These are phyloP conservation scores for Xylaria multiplex DNA, from an alignment of 2,329 filamentous ascomycete species.

Conservation along the genomic window DNA sequence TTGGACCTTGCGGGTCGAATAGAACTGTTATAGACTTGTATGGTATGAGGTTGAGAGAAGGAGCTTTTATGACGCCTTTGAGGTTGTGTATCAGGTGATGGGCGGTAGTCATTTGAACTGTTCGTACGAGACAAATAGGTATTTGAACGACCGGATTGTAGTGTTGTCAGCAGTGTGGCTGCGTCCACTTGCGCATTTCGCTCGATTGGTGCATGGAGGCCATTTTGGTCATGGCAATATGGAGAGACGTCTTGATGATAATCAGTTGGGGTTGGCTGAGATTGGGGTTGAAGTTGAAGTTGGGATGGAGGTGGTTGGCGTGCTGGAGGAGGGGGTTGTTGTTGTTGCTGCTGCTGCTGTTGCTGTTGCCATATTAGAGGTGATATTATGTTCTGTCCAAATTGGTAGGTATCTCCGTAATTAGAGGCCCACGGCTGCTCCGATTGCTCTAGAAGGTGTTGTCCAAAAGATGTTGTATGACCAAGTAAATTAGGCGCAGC, in stretches of 20 bases:
- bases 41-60: slow-evolving; percentile 34
- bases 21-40: slow-evolving; percentile 36
- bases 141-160: slow-evolving; percentile 45
- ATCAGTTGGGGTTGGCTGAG: slow-evolving; percentile 1
- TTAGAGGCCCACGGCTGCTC: slow-evolving; percentile 41
- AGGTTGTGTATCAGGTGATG: slow-evolving; percentile 36
- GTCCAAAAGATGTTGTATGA: slow-evolving; percentile 70
- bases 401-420: slow-evolving; percentile 46
- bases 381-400: slow-evolving; percentile 41
- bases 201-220: slow-evolving; percentile 40
- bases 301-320: slow-evolving; percentile 39
- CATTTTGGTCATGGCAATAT: slow-evolving; percentile 36
- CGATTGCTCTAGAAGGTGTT: slow-evolving; percentile 55
- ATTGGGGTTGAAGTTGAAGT: slow-evolving; percentile 39
- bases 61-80: slow-evolving; percentile 38
- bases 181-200: slow-evolving; percentile 44
- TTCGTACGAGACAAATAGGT: slow-evolving; percentile 35
- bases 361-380: slow-evolving; percentile 33
- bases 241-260: slow-evolving; percentile 30
- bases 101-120: slow-evolving; percentile 35
- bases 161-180: slow-evolving; percentile 46
- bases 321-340: slow-evolving; percentile 34
- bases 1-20: slow-evolving; percentile 43
- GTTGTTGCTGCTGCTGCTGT: too few relatives aligned
- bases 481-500: slow-evolving; percentile 74